Base-by-base conservation (phyloP, 2,329 filamentous ascomycete species). In the Sarocladium strictum region DNA sequence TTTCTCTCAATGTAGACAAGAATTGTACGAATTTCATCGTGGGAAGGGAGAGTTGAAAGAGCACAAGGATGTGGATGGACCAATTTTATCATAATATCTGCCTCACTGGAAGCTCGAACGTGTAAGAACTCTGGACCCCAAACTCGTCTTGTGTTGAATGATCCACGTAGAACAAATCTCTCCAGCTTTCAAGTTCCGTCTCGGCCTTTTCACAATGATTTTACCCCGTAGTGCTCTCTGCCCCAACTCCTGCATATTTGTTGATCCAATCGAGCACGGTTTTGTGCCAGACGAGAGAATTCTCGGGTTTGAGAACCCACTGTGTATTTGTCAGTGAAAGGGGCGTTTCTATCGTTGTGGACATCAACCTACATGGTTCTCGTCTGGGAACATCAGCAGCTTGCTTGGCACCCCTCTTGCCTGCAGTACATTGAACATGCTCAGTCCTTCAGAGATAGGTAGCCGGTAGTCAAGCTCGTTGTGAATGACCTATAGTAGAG, bases 301-400 rank as follows among this genome's bases (percentile, higher is more conserved):
- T 97, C 71, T 97, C 93, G 0, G 87, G 89, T 67, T 96, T 96
- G 54, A 96, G 66, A 3, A 97, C 91, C 90, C 90, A 86, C 81
- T 84, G 52, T 40, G 24, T 17, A 32, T 15, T 14, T 29, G 24
- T 41, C 43, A 51, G 27, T 11, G 24, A 5, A 21, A 26, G 14
- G 10, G 23, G 1, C 17, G 11, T 21, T 24, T 5, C 3, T 14
- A 23, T 2, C 27, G 1, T 21, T 12, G 24, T 19, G 17, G 11
- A 63, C n/a, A n/a, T n/a, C n/a, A n/a, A n/a, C 70, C 69, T 63
- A 72, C 70, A 57, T 84, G 80, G 60, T 83, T 83, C 67, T 84
- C 93, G 77, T 80, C 90, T 0, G 90, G 89, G 66, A 96, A 96
- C 19, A 84, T 86, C 60, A 96, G 65, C 59, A 96, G 83, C 60